Percentiles rank a stretch among this genome's conserved stretches.
These are phyloP conservation scores for Vachellia pachyceras DNA, from an alignment of 306 rosid genomes.

Conservation along the genomic window DNA sequence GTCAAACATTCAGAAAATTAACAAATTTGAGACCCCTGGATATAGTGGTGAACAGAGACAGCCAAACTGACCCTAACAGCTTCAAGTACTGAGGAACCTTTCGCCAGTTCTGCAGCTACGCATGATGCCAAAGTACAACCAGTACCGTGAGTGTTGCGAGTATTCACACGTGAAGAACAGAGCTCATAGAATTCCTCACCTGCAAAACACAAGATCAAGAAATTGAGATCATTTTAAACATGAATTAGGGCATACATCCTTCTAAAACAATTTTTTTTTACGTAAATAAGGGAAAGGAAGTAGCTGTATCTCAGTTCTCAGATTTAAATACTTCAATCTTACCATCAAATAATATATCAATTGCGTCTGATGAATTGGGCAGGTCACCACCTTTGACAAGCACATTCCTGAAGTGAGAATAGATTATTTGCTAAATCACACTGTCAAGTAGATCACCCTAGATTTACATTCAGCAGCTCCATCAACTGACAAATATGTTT, in stretches of 20 bases:
- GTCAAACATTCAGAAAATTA: not conserved
- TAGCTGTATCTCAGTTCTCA: conserved; percentile 8
- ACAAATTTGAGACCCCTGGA: conserved; percentile 16
- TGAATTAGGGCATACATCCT: conserved; percentile 30
- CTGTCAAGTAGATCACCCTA: not conserved
- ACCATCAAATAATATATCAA: conserved; percentile 91
- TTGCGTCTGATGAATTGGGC: conserved; percentile 76
- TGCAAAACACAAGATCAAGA: conserved; percentile 51
- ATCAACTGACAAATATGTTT: not conserved
- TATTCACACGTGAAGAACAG: conserved; percentile 61
- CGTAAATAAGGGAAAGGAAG: not conserved
- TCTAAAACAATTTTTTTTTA: not conserved
- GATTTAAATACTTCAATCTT: conserved; percentile 38
- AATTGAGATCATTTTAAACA: conserved; percentile 40
- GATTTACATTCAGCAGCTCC: conserved; percentile 13
- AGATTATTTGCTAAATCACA: conserved; percentile 28
- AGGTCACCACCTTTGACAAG: conserved; percentile 99
- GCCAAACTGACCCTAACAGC: conserved; percentile 71
- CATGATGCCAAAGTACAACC: conserved; percentile 96
- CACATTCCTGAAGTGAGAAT: conserved; percentile 68
- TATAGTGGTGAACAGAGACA: conserved; percentile 29
- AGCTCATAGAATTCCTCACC: conserved; percentile 77
- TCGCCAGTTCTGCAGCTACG: conserved; percentile 94
- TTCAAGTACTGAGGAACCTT: conserved; percentile 79
- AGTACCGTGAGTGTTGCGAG: conserved; percentile 91